Evolutionary conservation across 495 filamentous ascomycete species (phyloP).

Genomic region (Geopyxis carbonaria): DNA sequence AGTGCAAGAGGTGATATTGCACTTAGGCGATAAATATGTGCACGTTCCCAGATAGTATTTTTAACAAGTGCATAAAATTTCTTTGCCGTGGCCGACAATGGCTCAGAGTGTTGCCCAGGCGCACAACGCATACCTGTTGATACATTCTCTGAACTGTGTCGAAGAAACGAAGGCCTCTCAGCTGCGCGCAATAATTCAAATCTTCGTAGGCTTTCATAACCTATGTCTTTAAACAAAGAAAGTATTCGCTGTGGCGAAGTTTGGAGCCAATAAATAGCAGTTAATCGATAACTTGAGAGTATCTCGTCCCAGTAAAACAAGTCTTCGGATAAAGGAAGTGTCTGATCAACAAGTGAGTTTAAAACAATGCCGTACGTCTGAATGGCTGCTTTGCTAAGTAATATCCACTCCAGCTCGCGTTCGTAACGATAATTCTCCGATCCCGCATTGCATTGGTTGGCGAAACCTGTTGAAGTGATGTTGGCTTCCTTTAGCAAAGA

Average conservation of each 20-base stretch:
- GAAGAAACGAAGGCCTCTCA: constrained; percentile 16
- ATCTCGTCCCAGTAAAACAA: constrained; percentile 88
- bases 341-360: constrained; percentile 55
- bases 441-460: constrained; percentile 16
- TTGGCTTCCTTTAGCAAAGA: constrained; percentile 42
- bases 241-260: constrained; percentile 58
- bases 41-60: constrained; percentile 45
- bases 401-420: constrained; percentile 68
- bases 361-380: constrained; percentile 68
- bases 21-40: constrained; percentile 38
- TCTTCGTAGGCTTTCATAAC: constrained; percentile 36
- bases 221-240: constrained; percentile 46
- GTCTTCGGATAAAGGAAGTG: constrained; percentile 63
- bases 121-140: constrained; percentile 10
- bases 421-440: constrained; percentile 33
- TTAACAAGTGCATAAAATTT: constrained; percentile 68
- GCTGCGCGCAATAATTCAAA: constrained; percentile 28
- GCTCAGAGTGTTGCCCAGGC: constrained; percentile 10
- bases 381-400: constrained; percentile 69
- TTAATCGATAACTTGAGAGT: constrained; percentile 50
- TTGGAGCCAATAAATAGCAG: constrained; percentile 63
- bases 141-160: constrained; percentile 6
- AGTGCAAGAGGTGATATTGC: constrained; percentile 54
- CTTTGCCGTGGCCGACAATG: constrained; percentile 41
- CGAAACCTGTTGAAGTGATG: constrained; percentile 23